A percentile compares a stretch with the other conserved stretches of the same genome.
phyloP scores from a whole-genome alignment of 2,329 filamentous ascomycete species.

The Colletotrichum sp. region DNA sequence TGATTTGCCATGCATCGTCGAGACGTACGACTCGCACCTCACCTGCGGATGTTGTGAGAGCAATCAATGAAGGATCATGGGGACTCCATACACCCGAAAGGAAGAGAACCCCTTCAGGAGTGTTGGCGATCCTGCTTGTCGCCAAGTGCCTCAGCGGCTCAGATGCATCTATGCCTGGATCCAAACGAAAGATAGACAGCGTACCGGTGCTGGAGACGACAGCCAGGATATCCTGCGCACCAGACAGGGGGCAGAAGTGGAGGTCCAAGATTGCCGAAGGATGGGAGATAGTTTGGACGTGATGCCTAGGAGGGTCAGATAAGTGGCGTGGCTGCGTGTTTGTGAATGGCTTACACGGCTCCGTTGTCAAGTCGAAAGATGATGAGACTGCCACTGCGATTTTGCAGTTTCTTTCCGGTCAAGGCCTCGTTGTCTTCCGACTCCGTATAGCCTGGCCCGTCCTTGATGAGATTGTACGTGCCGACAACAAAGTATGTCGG shows the following conservation, averaged over 20 bases:
- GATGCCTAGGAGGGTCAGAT: constrained; percentile 42
- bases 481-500: constrained; percentile 77
- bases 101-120: constrained; percentile 67
- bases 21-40: constrained; percentile 62
- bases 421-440: background rate
- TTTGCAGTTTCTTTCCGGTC: constrained; percentile 53
- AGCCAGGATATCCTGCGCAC: constrained; percentile 63
- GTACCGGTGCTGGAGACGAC: constrained; percentile 80
- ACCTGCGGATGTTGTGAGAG: constrained; percentile 74
- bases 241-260: constrained; percentile 70
- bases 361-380: constrained; percentile 63
- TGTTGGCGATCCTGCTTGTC: constrained; percentile 50
- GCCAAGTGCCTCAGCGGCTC: constrained; percentile 43
- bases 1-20: constrained; percentile 44
- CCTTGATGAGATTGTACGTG: constrained; percentile 78
- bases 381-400: constrained; percentile 75
- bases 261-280: constrained; percentile 83
- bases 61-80: constrained; percentile 56
- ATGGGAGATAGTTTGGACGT: constrained; percentile 65
- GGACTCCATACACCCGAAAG: constrained; percentile 80
- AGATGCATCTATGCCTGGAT: constrained; percentile 37
- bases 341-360: constrained; percentile 57
- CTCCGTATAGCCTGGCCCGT: constrained; percentile 25
- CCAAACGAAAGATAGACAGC: constrained; percentile 67
- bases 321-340: background rate